Evolutionary conservation across 2,329 filamentous ascomycete genomes (phyloP).

Genomic region (Verticillium longisporum): DNA sequence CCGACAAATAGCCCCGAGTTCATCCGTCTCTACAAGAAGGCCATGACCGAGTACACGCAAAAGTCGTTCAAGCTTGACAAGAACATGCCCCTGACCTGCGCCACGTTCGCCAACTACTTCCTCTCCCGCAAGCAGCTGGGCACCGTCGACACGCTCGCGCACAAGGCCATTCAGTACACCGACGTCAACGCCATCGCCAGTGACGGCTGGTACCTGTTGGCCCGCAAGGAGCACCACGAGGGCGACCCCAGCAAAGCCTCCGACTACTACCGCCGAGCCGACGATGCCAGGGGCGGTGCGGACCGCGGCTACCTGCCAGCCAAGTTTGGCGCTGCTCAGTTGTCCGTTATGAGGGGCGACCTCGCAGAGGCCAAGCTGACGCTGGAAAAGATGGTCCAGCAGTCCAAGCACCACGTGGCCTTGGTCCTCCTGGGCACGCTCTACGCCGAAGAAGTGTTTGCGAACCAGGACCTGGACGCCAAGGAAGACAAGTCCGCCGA

Average conservation of each 20-base stretch:
- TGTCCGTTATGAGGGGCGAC: conserved; percentile 78
- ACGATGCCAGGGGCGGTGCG: conserved; percentile 85
- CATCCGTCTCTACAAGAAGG: conserved; percentile 77
- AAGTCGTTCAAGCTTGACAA: conserved; percentile 92
- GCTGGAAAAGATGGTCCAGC: conserved; percentile 88
- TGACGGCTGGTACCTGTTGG: conserved; percentile 94
- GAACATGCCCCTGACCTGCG: conserved; percentile 80
- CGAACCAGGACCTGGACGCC: conserved; percentile 60
- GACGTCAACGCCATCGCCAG: conserved; percentile 95
- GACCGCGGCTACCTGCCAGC: conserved; percentile 88
- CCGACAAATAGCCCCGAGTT: conserved; percentile 82
- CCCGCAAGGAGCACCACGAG: conserved; percentile 81
- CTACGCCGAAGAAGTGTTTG: conserved; percentile 91
- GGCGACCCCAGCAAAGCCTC: conserved; percentile 68
- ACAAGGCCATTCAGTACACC: conserved; percentile 90
- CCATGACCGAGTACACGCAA: conserved; percentile 91
- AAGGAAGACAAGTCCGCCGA: conserved; percentile 86
- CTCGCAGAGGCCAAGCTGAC: conserved; percentile 87
- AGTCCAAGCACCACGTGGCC: conserved; percentile 75
- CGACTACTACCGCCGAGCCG: conserved; percentile 83
- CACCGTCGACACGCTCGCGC: conserved; percentile 79
- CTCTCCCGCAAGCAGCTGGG: conserved; percentile 72
- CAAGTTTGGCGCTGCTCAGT: conserved; percentile 88
- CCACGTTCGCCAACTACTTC: conserved; percentile 87
- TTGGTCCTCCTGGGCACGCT: conserved; percentile 88